Evolutionary conservation across 1,284 basidiomycete genomes (phyloP).

Genomic region (Cryptococcus sp.): DNA sequence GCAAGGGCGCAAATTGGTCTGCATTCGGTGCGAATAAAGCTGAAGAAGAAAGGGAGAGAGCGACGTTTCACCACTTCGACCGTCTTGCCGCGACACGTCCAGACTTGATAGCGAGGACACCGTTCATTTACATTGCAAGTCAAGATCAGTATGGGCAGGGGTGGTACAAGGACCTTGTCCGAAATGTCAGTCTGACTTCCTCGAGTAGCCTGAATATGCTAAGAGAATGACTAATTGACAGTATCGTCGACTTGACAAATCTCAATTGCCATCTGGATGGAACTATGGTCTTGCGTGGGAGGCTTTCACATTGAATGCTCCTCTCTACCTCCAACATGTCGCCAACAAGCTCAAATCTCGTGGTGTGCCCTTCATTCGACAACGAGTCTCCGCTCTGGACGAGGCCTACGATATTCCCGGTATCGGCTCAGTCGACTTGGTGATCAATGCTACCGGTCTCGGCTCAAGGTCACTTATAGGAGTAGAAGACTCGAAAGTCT

Average conservation of each 20-base stretch:
- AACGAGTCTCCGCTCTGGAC: constrained; percentile 38
- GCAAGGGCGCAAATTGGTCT: constrained; percentile 49
- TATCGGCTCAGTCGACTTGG: constrained; percentile 32
- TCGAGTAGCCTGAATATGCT: background rate
- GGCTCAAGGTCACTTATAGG: constrained; percentile 41
- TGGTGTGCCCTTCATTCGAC: constrained; percentile 39
- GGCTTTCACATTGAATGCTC: constrained; percentile 45
- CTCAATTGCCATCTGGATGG: constrained; percentile 11
- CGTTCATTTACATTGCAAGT: constrained; percentile 49
- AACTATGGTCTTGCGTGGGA: constrained; percentile 34
- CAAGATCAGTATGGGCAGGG: constrained; percentile 30
- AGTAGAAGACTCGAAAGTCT: constrained; percentile 41
- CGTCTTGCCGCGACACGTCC: constrained; percentile 53
- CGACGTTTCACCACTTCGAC: constrained; percentile 49
- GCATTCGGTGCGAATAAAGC: constrained; percentile 50
- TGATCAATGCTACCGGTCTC: constrained; percentile 52
- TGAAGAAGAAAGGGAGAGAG: constrained; percentile 46
- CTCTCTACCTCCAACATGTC: constrained; percentile 42
- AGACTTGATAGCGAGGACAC: constrained; percentile 49
- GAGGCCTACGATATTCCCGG: constrained; percentile 41
- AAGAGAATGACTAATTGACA: background rate
- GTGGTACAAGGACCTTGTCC: constrained; percentile 57
- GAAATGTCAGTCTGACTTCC: constrained; percentile 48
- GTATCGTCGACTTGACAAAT: background rate
- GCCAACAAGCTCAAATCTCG: constrained; percentile 26